Percentiles rank a stretch among this genome's conserved stretches.
Conservation (phyloP, 169 alveolate genomes). For the Cryptosporidium sp. region DNA sequence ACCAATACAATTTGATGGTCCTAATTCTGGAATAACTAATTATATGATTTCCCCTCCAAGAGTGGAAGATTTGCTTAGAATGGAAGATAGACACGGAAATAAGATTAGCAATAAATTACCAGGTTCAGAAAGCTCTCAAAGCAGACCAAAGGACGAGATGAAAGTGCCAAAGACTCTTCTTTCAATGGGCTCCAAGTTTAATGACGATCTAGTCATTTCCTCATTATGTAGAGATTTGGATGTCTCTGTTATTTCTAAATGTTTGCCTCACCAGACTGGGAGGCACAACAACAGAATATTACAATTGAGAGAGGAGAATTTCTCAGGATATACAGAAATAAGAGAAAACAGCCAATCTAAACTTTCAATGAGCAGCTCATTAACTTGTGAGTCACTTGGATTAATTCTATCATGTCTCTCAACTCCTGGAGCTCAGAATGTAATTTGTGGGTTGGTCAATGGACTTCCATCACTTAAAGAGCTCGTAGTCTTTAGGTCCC, state of each 20-base stretch:
- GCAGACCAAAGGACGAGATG: background rate
- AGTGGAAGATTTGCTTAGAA: slow-evolving; percentile 69
- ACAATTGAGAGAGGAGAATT: slow-evolving; percentile 15
- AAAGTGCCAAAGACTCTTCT: background rate
- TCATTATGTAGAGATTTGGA: slow-evolving; percentile 4
- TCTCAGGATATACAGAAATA: background rate
- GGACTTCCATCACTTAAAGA: slow-evolving; percentile 8
- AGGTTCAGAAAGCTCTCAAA: background rate
- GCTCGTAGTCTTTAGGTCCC: slow-evolving; percentile 15
- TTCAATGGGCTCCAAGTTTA: slow-evolving; percentile 19
- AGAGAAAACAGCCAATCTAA: background rate
- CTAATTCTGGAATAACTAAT: slow-evolving; percentile 50
- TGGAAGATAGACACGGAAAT: background rate
- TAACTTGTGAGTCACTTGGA: slow-evolving; percentile 37
- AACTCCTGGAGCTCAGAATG: slow-evolving; percentile 65
- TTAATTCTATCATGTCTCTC: slow-evolving; percentile 17
- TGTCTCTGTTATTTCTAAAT: background rate
- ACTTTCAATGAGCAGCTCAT: background rate
- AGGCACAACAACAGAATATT: slow-evolving; percentile 10
- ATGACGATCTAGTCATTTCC: slow-evolving; percentile 19
- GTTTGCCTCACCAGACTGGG: slow-evolving; percentile 33
- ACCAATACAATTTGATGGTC: slow-evolving; percentile 87
- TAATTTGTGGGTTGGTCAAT: slow-evolving; percentile 21
- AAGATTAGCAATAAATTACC: background rate
- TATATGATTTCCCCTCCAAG: slow-evolving; percentile 80